Base-by-base conservation (phyloP, 2,329 filamentous ascomycete genomes). In the Aspergillus chevalieri region DNA sequence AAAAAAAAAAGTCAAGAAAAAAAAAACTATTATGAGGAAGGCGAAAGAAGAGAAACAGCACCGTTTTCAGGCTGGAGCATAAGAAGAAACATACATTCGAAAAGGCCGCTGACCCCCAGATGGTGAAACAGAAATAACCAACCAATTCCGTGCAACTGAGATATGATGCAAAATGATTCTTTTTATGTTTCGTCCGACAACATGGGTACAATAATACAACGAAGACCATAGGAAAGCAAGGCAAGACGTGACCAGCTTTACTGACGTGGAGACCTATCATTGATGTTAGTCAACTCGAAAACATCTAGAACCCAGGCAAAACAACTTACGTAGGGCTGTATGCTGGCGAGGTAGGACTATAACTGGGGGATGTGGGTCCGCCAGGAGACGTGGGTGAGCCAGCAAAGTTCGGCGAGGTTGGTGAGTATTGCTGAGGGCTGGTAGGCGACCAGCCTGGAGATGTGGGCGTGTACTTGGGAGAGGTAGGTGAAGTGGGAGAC, bases 381-480 rank as follows among this genome's bases (percentile, higher is more conserved):
- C 65, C 64, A 52, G 67, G 66, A 44, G 69, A 72, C 52, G 70
- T 73, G 57, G 70, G 69, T 24, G 70, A 73, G 50, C 70, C 70
- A 62, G 71, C 67, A 57, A 76, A 75, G 52, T 73, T 72, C 30
- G 74, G 72, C 53, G 72, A 76, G 34, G 70, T 75, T 22, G 78
- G 78, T 50, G 76, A 79, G 54, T 75, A 76, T 15, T 68, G 66
- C 59, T 73, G 67, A 52, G 74, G 74, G 50, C 71, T 74, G 41
- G 73, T 74, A 17, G 72, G 69, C 50, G 68, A 71, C 66, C 72
- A 76, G 43, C 74, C 74, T 57, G 77, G 77, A 51, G 78, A 81
- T 34, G 76, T 78, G 19, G 78, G 77, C 30, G 78, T 80, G 61
- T 80, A 82, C 65, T 77, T 74, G 17, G 75, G 75, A 47, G 74